phyloP scores from a whole-genome alignment of 768 basidiomycete species.

The Suillus decipiens region DNA sequence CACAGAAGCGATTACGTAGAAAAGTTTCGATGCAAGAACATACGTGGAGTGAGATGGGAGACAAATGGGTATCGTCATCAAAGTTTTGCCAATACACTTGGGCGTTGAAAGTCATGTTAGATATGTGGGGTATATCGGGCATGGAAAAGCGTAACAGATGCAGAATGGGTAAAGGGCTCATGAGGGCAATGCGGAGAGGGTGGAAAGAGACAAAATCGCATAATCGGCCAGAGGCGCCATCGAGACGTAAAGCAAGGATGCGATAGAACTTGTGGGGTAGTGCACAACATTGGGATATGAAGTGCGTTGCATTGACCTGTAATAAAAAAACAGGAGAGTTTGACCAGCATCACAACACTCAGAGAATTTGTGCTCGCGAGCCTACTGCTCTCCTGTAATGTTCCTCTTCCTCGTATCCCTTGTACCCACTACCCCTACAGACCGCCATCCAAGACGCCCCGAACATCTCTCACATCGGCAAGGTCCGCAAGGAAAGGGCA shows the following conservation, averaged over 20 bases:
- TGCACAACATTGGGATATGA: slow-evolving; percentile 12
- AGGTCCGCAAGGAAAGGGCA: slow-evolving; percentile 94
- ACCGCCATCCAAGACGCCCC: slow-evolving; percentile 88
- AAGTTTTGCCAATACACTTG: slow-evolving; percentile 7
- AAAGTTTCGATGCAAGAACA: not conserved
- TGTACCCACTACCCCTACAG: slow-evolving; percentile 45
- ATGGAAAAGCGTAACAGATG: slow-evolving; percentile 31
- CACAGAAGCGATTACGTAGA: slow-evolving; percentile 3
- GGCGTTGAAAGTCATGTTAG: slow-evolving; percentile 6
- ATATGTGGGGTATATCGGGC: slow-evolving; percentile 7
- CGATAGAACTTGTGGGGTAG: slow-evolving; percentile 1
- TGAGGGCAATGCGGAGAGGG: slow-evolving; percentile 16
- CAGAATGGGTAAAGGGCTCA: slow-evolving; percentile 33
- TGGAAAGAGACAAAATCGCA: slow-evolving; percentile 8
- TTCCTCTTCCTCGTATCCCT: slow-evolving; percentile 12
- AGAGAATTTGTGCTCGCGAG: slow-evolving; percentile 24
- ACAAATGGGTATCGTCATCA: slow-evolving; percentile 7
- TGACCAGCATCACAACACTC: slow-evolving; percentile 32
- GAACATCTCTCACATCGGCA: slow-evolving; percentile 80
- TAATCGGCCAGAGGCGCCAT: slow-evolving; percentile 11
- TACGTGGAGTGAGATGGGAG: not conserved
- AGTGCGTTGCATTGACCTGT: slow-evolving; percentile 32
- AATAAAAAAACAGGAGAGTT: slow-evolving; percentile 27
- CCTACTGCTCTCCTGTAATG: slow-evolving; percentile 17
- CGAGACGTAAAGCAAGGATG: slow-evolving; percentile 15